Evolutionary conservation across 169 alveolate species (phyloP).

Genomic region (Eimeria necatrix): DNA sequence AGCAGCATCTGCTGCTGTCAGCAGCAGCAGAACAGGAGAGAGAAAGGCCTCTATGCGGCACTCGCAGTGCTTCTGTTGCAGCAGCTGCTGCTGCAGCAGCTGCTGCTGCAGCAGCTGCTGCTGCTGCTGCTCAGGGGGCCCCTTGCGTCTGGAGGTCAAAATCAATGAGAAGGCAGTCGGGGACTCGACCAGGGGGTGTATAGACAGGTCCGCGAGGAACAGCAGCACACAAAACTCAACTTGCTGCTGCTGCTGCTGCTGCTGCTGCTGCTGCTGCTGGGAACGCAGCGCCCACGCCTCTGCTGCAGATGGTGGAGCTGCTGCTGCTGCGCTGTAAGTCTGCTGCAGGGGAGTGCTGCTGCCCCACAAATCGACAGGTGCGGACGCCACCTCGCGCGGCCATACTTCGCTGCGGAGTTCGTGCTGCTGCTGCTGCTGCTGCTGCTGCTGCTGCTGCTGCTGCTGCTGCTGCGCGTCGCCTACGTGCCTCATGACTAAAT

Average conservation of each 20-base stretch:
- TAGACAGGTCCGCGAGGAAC: constrained; percentile 43
- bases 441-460: constrained; percentile 45
- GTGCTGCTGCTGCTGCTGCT: constrained; percentile 11
- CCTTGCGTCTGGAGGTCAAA: constrained; percentile 34
- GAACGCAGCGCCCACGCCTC: neutral
- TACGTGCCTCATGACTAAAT: neutral
- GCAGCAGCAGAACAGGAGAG: constrained; percentile 50
- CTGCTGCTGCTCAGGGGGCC: constrained; percentile 32
- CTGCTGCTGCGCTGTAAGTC: constrained; percentile 47
- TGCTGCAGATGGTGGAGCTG: constrained; percentile 5
- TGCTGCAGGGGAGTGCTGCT: neutral
- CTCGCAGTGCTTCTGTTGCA: constrained; percentile 43
- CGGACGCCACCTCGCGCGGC: neutral
- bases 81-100: constrained; percentile 16
- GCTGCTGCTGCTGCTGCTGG: constrained; percentile 29
- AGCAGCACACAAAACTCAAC: constrained; percentile 15
- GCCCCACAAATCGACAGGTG: neutral
- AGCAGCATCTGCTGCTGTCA: neutral
- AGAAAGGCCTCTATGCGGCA: constrained; percentile 59
- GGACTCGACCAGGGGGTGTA: constrained; percentile 53
- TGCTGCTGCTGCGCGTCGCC: constrained; percentile 9
- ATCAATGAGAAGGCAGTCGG: constrained; percentile 14
- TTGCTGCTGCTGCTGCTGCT: constrained; percentile 32
- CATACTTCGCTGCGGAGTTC: neutral
- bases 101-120: constrained; percentile 54